Conservation (phyloP, 768 basidiomycete genomes). For the Pulveroboletus sp. region DNA sequence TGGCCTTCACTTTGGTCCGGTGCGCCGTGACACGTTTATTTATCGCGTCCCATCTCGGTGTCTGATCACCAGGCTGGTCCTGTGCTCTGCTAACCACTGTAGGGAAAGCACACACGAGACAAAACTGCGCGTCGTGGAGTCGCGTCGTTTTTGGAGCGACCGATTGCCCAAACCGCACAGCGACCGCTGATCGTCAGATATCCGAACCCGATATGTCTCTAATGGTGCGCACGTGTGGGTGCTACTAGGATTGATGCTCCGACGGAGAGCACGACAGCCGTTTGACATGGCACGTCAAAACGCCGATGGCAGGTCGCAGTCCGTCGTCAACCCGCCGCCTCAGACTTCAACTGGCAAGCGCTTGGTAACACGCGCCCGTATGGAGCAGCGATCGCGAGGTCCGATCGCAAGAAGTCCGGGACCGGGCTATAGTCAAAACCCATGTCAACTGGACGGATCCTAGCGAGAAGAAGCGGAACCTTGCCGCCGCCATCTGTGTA, state of each 20-base stretch:
- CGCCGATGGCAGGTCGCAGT: background rate
- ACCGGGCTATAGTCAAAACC: background rate
- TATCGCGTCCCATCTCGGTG: slow-evolving; percentile 20
- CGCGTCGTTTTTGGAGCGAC: too few species aligned
- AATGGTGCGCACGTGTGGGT: background rate
- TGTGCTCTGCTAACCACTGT: too few species aligned
- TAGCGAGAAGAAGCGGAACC: background rate
- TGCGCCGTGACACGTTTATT: background rate
- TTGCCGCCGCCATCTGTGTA: background rate
- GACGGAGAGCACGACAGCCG: background rate
- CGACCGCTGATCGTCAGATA: slow-evolving; percentile 13
- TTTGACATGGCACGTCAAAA: background rate
- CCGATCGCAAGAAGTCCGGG: slow-evolving; percentile 11
- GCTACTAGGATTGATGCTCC: too few species aligned
- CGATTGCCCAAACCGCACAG: slow-evolving; percentile 3
- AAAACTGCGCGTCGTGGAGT: too few species aligned
- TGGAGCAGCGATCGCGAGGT: slow-evolving; percentile 8
- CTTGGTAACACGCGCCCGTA: background rate
- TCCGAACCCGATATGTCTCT: slow-evolving; percentile 18
- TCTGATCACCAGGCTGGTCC: slow-evolving; percentile 26
- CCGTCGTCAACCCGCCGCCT: background rate
- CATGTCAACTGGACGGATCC: slow-evolving; percentile 4
- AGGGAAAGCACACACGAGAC: slow-evolving; percentile 15
- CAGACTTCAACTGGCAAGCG: too few species aligned
- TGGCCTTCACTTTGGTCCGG: background rate